Conservation (phyloP, 2,329 filamentous ascomycete species). For the Xylariaceae sp. region DNA sequence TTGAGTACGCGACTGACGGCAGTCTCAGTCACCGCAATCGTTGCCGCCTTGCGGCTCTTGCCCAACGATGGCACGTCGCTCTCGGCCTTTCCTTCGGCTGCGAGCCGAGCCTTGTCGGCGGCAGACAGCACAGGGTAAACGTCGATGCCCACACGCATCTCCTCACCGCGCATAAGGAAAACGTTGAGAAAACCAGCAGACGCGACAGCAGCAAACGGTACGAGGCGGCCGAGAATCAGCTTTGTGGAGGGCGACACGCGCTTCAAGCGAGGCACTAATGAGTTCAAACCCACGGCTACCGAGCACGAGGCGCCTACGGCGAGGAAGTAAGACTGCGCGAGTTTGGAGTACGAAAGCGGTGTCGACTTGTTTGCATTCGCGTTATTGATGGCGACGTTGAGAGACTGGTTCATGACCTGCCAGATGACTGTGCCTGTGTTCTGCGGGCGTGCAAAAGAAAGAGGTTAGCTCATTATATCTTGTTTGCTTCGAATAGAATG, state of each 20-base stretch:
- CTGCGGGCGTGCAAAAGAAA: conserved; percentile 33
- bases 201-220: conserved; percentile 93
- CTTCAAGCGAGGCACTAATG: conserved; percentile 79
- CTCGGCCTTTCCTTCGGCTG: conserved; percentile 55
- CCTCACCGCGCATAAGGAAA: conserved; percentile 94
- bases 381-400: conserved; percentile 97
- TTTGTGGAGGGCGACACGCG: conserved; percentile 68
- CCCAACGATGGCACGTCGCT: conserved; percentile 68
- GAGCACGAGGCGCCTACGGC: conserved; percentile 91
- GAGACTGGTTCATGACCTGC: conserved; percentile 95
- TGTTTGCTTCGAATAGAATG: not conserved
- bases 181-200: conserved; percentile 89
- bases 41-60: conserved; percentile 82
- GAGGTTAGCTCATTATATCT: not conserved
- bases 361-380: conserved; percentile 98
- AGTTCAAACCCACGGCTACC: conserved; percentile 87
- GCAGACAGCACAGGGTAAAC: conserved; percentile 77
- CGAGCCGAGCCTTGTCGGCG: conserved; percentile 56
- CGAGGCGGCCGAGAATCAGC: conserved; percentile 74
- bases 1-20: conserved; percentile 88
- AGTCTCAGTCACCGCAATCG: conserved; percentile 86
- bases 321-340: conserved; percentile 84
- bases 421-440: conserved; percentile 83
- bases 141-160: conserved; percentile 89
- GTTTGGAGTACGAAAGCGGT: conserved; percentile 71